Evolutionary conservation across 2,329 filamentous ascomycete genomes (phyloP), one percentile per base, ranked within the genome.

Genomic region (Xylaria sp.): DNA sequence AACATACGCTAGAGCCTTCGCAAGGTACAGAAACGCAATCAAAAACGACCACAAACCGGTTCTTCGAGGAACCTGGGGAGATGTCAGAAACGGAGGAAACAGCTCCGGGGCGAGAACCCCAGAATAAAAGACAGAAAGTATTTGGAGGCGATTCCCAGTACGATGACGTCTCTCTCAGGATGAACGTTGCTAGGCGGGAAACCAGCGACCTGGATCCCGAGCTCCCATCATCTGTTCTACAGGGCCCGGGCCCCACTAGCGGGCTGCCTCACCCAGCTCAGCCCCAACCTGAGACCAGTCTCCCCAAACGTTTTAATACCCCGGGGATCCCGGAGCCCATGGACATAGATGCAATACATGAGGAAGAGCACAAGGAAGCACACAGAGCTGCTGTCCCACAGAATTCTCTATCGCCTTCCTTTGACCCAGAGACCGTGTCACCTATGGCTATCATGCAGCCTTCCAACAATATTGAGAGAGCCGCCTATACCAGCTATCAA

Each of bases 251-350:
- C 60, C 60, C 65, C 61, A 63, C 63, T 52, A 62, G 62, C 56
- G 60, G 67, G 65, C 59, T 68, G 55, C 66, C 66, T 69, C 66
- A 56, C 53, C 56, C 39, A 52, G 47, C 65, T 66, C 62, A 64
- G 65, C 63, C 66, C 61, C 66, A 63, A 52, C 57, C 59, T 52
- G 56, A 62, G 47, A 60, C 44, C 58, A 60, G 63, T 54, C 51
- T 59, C 47, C 62, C 61, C 43, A 63, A 65, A 63, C 66, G 69
- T 46, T 65, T 71, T 64, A 64, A 67, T 63, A 71, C 68, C 56
- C 69, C 69, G 39, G 68, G 66, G 41, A 69, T 71, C 54, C 69
- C 68, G 48, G 68, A 69, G 46, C 68, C 68, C 21, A 70, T 71
- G 67, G 63, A 70, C 29, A 43, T 67, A 20, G 65, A 69, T 46